Conservation (phyloP, 371 early-diverging fungal species). For the Nosema bombycis region DNA sequence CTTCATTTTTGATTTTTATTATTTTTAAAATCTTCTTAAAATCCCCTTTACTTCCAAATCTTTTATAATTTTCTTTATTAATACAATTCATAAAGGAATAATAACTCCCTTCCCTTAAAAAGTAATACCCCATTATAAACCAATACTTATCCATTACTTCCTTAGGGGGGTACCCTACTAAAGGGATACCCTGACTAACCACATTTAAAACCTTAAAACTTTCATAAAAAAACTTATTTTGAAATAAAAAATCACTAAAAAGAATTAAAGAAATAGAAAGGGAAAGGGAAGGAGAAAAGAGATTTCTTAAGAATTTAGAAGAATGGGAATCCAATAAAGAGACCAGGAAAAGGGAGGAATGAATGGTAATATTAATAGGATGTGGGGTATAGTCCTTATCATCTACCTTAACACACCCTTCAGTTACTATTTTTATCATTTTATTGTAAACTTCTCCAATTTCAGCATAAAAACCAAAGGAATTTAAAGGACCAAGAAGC, state of each 20-base stretch:
- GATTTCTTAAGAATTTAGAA: background rate
- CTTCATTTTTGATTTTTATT: constrained; percentile 33
- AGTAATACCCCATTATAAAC: constrained; percentile 3
- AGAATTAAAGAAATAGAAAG: background rate
- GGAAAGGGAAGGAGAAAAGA: background rate
- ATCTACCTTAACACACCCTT: too few relatives aligned
- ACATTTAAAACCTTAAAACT: background rate
- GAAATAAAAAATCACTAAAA: background rate
- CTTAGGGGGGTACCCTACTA: background rate
- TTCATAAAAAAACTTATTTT: background rate
- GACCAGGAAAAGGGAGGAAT: too few relatives aligned
- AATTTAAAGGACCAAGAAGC: too few relatives aligned
- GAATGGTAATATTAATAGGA: too few relatives aligned
- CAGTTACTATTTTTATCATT: too few relatives aligned
- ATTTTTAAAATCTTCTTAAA: constrained; percentile 1
- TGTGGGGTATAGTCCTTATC: too few relatives aligned
- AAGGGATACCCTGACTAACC: background rate
- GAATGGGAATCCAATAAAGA: too few relatives aligned
- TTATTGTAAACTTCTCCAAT: too few relatives aligned
- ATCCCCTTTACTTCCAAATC: constrained; percentile 7
- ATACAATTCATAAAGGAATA: constrained; percentile 13
- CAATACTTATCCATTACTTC: background rate
- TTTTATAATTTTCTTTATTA: background rate
- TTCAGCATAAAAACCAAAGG: too few relatives aligned
- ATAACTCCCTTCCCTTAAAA: constrained; percentile 7